Conservation (phyloP, 1,139 yeast genomes). For the Candida smagusa region DNA sequence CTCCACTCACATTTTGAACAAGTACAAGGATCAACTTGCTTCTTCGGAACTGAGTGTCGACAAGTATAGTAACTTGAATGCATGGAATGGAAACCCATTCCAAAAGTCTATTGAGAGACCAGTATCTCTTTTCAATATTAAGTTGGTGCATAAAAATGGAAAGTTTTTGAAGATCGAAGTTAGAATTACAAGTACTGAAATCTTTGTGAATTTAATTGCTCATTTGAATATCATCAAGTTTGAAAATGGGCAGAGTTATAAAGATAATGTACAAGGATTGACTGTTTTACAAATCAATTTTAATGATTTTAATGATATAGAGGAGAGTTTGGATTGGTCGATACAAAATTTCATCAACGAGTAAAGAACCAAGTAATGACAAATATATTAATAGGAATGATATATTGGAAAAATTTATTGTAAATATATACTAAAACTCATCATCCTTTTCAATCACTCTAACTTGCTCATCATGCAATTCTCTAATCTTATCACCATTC, state of each 20-base stretch:
- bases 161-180: slow-evolving; percentile 25
- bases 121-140: slow-evolving; percentile 22
- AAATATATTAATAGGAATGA: no score
- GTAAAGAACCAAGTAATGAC: neutral
- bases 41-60: slow-evolving; percentile 14
- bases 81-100: slow-evolving; percentile 29
- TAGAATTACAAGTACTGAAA: slow-evolving; percentile 39
- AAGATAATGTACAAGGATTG: slow-evolving; percentile 31
- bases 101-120: slow-evolving; percentile 41
- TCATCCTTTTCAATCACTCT: slow-evolving; percentile 24
- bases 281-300: slow-evolving; percentile 46
- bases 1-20: slow-evolving; percentile 28
- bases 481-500: slow-evolving; percentile 30
- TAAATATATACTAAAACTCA: no score
- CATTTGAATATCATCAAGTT: slow-evolving; percentile 32
- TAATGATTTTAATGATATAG: slow-evolving; percentile 59
- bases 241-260: slow-evolving; percentile 25
- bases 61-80: slow-evolving; percentile 25
- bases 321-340: slow-evolving; percentile 67
- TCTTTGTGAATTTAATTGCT: slow-evolving; percentile 38
- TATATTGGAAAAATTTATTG: no score
- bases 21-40: slow-evolving; percentile 17
- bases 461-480: slow-evolving; percentile 27
- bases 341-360: slow-evolving; percentile 32
- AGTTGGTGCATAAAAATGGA: slow-evolving; percentile 12